These are phyloP conservation scores for Chloranthus sessilifolius DNA, from an alignment of 164 flowering plant species.

Conservation along the genomic window DNA sequence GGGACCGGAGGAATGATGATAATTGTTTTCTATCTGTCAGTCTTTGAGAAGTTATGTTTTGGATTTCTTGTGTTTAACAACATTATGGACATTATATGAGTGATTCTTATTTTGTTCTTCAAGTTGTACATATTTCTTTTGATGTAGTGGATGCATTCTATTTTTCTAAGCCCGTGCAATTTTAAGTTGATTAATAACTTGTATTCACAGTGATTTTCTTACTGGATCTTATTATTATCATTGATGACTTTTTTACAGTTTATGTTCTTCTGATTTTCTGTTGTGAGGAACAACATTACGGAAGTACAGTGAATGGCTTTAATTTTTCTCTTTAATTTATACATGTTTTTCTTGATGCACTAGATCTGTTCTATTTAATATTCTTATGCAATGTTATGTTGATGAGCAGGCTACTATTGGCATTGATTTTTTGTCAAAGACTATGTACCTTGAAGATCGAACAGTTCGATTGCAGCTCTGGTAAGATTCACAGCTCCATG, in stretches of 20 bases:
- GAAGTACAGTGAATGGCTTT: background rate
- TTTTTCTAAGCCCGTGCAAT: too few relatives aligned
- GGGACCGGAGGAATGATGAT: too few relatives aligned
- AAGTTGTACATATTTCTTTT: too few relatives aligned
- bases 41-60: too few relatives aligned
- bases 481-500: constrained; percentile 26
- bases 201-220: too few relatives aligned
- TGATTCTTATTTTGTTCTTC: too few relatives aligned
- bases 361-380: background rate
- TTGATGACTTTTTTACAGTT: background rate
- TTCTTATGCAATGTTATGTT: background rate
- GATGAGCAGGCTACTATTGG: constrained; percentile 78
- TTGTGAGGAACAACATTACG: background rate
- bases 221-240: background rate
- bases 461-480: constrained; percentile 86
- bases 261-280: background rate
- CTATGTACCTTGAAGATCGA: constrained; percentile 91
- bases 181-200: too few relatives aligned
- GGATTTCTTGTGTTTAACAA: too few relatives aligned
- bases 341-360: background rate
- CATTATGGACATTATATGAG: too few relatives aligned
- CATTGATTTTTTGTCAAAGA: constrained; percentile 87
- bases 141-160: too few relatives aligned
- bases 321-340: background rate
- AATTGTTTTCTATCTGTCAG: too few relatives aligned